These are phyloP conservation scores for Tetracentron sinense DNA, from an alignment of 164 flowering plant genomes.

Conservation along the genomic window DNA sequence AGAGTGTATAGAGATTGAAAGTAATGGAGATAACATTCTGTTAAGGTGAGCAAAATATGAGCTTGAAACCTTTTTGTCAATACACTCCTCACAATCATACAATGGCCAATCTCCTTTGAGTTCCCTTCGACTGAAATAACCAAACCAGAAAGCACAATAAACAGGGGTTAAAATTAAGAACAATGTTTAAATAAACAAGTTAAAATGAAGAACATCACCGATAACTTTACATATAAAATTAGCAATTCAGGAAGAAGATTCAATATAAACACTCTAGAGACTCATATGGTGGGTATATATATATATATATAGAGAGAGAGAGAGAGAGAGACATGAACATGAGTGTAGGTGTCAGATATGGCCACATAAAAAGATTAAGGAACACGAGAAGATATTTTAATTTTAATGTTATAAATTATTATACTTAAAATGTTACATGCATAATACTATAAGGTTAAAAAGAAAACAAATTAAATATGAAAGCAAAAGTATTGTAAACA, in stretches of 20 bases:
- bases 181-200: too few relatives aligned
- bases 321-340: too few relatives aligned
- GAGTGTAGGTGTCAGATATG: too few relatives aligned
- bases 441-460: too few relatives aligned
- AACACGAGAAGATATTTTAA: too few relatives aligned
- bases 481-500: too few relatives aligned
- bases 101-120: constrained; percentile 19
- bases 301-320: not conserved
- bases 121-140: constrained; percentile 29
- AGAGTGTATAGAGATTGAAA: not conserved
- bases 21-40: not conserved
- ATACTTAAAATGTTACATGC: too few relatives aligned
- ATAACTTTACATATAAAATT: not conserved
- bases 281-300: too few relatives aligned
- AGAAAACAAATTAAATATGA: too few relatives aligned
- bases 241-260: not conserved
- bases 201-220: not conserved
- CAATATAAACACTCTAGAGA: too few relatives aligned
- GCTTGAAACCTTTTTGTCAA: constrained; percentile 29
- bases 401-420: too few relatives aligned
- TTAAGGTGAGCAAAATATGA: not conserved
- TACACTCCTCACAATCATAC: constrained; percentile 36
- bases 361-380: too few relatives aligned
- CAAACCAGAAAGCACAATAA: not conserved
- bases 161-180: not conserved